A percentile compares a stretch with the other conserved stretches of the same genome.
Evolutionary conservation across 164 flowering plant species (phyloP).

Genomic region (Magnolia sinica): DNA sequence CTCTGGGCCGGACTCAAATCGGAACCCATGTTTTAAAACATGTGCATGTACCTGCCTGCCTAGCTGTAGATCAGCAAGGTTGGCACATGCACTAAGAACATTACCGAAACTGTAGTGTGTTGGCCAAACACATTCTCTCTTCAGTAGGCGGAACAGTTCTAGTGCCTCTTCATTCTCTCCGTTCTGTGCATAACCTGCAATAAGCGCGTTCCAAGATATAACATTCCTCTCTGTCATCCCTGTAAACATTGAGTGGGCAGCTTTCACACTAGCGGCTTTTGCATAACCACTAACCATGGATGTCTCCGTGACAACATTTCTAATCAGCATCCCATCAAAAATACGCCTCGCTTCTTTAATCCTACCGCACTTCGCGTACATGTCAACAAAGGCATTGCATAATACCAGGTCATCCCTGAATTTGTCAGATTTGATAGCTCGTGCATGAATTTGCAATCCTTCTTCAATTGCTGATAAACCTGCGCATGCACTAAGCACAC

Average conservation of each 20-base stretch:
- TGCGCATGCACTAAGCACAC: conserved; percentile 29
- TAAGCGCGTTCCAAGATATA: conserved; percentile 30
- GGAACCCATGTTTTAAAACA: conserved; percentile 27
- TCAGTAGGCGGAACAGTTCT: conserved; percentile 19
- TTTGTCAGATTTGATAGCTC: conserved; percentile 15
- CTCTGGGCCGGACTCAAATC: conserved; percentile 23
- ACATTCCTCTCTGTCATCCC: conserved; percentile 23
- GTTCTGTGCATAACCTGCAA: conserved; percentile 27
- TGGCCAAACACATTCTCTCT: conserved; percentile 21
- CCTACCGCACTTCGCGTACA: conserved; percentile 26
- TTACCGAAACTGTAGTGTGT: conserved; percentile 30
- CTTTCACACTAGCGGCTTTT: conserved; percentile 18
- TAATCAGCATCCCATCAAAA: conserved; percentile 24
- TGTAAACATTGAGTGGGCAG: conserved; percentile 19
- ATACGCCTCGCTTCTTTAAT: conserved; percentile 23
- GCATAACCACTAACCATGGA: conserved; percentile 31
- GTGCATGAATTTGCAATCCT: conserved; percentile 25
- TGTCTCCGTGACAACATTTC: conserved; percentile 25
- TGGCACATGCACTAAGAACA: conserved; percentile 22
- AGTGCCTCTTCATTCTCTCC: conserved; percentile 24
- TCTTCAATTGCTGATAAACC: conserved; percentile 14
- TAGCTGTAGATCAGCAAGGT: conserved; percentile 19
- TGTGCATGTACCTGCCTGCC: conserved; percentile 26
- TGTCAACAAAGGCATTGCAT: conserved; percentile 28
- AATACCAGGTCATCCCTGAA: conserved; percentile 23